Evolutionary conservation across 129 eudicot genomes (phyloP), one percentile per base, ranked within the genome.

Genomic region (Tagetes patula): DNA sequence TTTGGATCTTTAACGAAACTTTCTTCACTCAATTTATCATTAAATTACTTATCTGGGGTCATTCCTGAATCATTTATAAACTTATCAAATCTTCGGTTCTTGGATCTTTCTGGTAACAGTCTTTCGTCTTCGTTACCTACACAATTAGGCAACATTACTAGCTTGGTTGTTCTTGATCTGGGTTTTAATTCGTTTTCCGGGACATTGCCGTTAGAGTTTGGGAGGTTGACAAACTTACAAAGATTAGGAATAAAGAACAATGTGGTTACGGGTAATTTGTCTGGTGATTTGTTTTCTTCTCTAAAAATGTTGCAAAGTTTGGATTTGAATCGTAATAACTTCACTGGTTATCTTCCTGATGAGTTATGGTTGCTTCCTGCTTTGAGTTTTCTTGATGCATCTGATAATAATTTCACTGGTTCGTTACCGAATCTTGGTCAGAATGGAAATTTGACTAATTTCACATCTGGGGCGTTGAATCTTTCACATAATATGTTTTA

Each of bases 351-450:
- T 36, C 60, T 89, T 69, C 96, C 98, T 11, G 79, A 79, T 74
- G 68, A 46, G 38, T 76, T 93, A 53, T 93, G 96, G 98, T 87
- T 88, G 40, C 74, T 88, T 68, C 85, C 96, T n/a, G 65, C 60
- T 38, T 82, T 90, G 82, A 84, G 69, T 41, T 68, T 84, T 65
- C 80, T 90, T 13, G 97, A 95, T 72, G 88, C 79, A 49, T 88
- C 97, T 48, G 78, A 32, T 5, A 95, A 95, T 82, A 88, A 86
- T 71, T 86, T 90, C 72, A 90, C 87, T 37, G 99, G 97, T 31
- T 27, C 39, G 11, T 79, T 95, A 46, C 97, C 88, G 7, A 73
- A 82, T 71, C 60, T 78, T 71, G 74, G 70, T 59, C 60, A 69
- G 72, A 80, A 70, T 71, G 82, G 63, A 43, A 72, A 72, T 31